These are phyloP conservation scores for Hypoxylon sp. DNA, from an alignment of 2,329 filamentous ascomycete genomes.

Conservation along the genomic window DNA sequence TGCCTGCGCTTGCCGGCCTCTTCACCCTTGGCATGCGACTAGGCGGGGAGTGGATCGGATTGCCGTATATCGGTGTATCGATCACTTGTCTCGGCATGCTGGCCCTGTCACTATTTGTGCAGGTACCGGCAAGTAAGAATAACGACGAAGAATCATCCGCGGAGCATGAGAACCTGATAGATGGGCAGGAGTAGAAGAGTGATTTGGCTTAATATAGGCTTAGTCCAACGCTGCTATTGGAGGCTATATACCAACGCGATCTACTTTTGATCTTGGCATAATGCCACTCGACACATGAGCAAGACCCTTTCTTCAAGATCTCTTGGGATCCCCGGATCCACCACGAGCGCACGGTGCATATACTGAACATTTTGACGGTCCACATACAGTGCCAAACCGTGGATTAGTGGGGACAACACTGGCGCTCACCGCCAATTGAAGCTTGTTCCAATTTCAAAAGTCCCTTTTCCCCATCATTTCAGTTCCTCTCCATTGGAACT, in stretches of 20 bases:
- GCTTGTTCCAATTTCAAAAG: not conserved
- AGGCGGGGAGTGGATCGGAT: constrained; percentile 49
- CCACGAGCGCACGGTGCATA: not conserved
- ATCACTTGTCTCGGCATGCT: constrained; percentile 45
- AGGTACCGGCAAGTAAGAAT: constrained; percentile 19
- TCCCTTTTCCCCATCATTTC: not conserved
- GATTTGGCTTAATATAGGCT: no score
- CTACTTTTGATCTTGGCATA: no score
- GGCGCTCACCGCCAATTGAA: not conserved
- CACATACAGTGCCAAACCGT: no score
- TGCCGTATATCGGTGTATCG: constrained; percentile 52
- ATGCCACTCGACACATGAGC: no score
- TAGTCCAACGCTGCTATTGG: no score
- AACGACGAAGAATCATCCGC: constrained; percentile 38
- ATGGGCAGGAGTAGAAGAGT: not conserved
- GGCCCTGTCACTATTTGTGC: constrained; percentile 44
- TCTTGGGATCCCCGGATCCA: not conserved
- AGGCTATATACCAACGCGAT: no score
- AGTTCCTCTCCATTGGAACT: not conserved
- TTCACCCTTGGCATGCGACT: constrained; percentile 50
- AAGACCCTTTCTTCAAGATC: no score
- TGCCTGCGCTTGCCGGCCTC: constrained; percentile 48
- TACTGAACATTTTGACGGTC: not conserved
- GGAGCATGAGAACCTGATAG: not conserved
- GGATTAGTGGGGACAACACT: not conserved